These are phyloP conservation scores for Barnettozyma sucrosica DNA, from an alignment of 805 yeast genomes.

Conservation along the genomic window DNA sequence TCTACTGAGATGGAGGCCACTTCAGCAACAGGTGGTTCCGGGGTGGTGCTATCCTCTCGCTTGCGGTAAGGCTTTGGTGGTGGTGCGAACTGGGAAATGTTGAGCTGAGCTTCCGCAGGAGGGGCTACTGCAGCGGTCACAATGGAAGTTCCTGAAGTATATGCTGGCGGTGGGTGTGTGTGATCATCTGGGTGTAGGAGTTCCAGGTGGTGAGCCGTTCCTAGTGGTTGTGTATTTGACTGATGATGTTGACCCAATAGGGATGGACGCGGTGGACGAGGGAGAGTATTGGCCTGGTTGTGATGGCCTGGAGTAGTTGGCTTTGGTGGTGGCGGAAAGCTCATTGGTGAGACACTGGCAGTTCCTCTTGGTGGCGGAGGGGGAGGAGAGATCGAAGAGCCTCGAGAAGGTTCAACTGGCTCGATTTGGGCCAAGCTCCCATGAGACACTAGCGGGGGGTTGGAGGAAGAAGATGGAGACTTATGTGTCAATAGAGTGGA, in stretches of 20 bases:
- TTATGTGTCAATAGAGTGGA: not conserved
- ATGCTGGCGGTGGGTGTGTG: slow-evolving; percentile 4
- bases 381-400: not conserved
- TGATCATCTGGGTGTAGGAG: not conserved
- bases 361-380: slow-evolving; percentile 6
- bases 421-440: not conserved
- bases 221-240: not conserved
- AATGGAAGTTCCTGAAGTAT: not conserved
- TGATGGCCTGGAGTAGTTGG: not conserved
- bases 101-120: not conserved
- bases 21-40: not conserved
- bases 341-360: not conserved
- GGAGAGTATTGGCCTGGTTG: not conserved
- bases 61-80: slow-evolving; percentile 22
- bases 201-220: not conserved
- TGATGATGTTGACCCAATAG: slow-evolving; percentile 1
- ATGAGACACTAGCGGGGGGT: not conserved
- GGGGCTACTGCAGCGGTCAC: not conserved
- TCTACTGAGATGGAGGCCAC: not conserved
- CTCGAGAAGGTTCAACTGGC: not conserved
- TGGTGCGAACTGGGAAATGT: slow-evolving; percentile 13
- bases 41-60: not conserved
- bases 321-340: slow-evolving; percentile 24
- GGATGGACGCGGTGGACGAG: slow-evolving; percentile 5
- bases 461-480: not conserved